phyloP scores from a whole-genome alignment of 768 basidiomycete species.

The Rhizopogon salebrosus region DNA sequence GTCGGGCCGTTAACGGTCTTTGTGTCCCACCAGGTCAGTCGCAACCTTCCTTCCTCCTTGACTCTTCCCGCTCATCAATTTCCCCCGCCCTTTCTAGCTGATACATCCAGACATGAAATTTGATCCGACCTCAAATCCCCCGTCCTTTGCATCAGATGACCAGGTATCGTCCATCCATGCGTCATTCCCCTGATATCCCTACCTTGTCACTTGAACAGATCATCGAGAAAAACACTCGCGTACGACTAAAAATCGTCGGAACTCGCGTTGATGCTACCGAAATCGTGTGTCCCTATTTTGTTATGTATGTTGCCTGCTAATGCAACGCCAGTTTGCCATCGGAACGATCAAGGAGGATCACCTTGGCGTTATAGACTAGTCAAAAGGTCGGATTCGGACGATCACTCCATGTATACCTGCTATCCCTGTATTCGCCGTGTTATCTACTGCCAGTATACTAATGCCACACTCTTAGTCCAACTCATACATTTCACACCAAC shows the following conservation, averaged over 20 bases:
- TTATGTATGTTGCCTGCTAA: not conserved
- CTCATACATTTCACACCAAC: not conserved
- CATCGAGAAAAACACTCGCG: slow-evolving; percentile 88
- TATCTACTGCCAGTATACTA: not conserved
- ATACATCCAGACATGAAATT: slow-evolving; percentile 93
- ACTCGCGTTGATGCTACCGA: slow-evolving; percentile 97
- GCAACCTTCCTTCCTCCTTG: not conserved
- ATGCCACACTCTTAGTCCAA: not conserved
- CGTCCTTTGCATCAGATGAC: slow-evolving; percentile 88
- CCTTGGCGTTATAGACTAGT: slow-evolving; percentile 82
- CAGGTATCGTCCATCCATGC: slow-evolving; percentile 43
- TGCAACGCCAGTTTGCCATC: slow-evolving; percentile 74
- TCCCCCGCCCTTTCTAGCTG: slow-evolving; percentile 45
- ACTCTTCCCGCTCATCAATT: too few species aligned
- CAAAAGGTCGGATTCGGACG: not conserved
- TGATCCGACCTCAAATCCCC: slow-evolving; percentile 96
- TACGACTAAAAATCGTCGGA: slow-evolving; percentile 96
- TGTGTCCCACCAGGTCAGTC: slow-evolving; percentile 86
- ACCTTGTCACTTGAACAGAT: slow-evolving; percentile 40
- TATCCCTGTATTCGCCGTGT: not conserved
- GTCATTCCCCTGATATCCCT: not conserved
- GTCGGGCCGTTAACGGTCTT: slow-evolving; percentile 94
- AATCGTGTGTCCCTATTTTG: slow-evolving; percentile 57
- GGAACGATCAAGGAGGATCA: slow-evolving; percentile 99
- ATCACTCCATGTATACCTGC: not conserved